These are phyloP conservation scores for Gloeopeniophorella convolvens DNA, from an alignment of 768 basidiomycete species.

Conservation along the genomic window DNA sequence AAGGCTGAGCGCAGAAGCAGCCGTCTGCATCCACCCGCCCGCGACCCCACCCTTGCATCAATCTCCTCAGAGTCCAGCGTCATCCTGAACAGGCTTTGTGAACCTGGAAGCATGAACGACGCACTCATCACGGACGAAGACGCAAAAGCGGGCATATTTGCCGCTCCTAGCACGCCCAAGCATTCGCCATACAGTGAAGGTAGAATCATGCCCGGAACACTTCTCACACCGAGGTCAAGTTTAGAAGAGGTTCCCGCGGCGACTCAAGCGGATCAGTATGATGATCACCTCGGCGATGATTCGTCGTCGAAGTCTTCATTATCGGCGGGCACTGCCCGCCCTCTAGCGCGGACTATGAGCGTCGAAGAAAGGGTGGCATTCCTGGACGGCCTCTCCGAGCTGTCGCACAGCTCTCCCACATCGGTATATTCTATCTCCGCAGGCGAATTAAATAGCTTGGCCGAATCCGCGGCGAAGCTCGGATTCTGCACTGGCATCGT, in stretches of 20 bases:
- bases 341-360: constrained; percentile 18
- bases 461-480: constrained; percentile 11
- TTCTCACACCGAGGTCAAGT: constrained; percentile 10
- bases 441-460: constrained; percentile 8
- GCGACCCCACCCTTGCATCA: constrained; percentile 42
- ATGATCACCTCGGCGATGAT: constrained; percentile 3
- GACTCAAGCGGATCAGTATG: neutral
- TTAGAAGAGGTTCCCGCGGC: neutral
- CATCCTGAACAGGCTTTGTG: constrained; percentile 39
- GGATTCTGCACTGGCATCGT: constrained; percentile 18
- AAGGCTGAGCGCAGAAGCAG: constrained; percentile 16
- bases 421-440: constrained; percentile 16
- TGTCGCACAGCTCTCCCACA: constrained; percentile 16
- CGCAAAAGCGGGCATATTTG: neutral
- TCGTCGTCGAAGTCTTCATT: neutral
- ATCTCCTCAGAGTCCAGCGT: constrained; percentile 42
- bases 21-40: constrained; percentile 27
- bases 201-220: constrained; percentile 20
- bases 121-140: constrained; percentile 19
- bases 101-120: constrained; percentile 37
- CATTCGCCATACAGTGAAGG: constrained; percentile 9
- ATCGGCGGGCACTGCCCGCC: neutral
- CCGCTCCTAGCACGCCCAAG: neutral
- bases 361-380: constrained; percentile 15
- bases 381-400: constrained; percentile 14